A percentile compares a stretch with the other conserved stretches of the same genome.
These are phyloP conservation scores for Ajuga chamaepitys DNA, from an alignment of 257 asterid genomes.

Conservation along the genomic window DNA sequence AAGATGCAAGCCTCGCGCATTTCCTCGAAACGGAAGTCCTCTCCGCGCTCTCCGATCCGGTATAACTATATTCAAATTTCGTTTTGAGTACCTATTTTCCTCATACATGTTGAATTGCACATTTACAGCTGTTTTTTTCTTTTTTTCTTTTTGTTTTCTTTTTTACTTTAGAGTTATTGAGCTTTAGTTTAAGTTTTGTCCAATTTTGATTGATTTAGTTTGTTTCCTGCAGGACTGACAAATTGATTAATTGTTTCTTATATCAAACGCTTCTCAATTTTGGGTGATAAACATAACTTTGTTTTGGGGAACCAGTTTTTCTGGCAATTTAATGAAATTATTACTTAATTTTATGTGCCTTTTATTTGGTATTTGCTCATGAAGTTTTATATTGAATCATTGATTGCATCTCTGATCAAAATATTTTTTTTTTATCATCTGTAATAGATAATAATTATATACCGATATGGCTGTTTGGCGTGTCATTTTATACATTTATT, in stretches of 20 bases:
- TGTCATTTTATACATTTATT: background rate
- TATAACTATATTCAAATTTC: background rate
- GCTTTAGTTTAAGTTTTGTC: background rate
- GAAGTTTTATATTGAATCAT: too few species aligned
- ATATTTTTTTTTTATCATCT: background rate
- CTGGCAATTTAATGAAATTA: too few species aligned
- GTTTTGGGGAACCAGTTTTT: background rate
- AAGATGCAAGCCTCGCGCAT: constrained; percentile 65
- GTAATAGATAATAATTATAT: background rate
- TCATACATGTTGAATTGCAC: background rate
- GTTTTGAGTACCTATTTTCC: background rate
- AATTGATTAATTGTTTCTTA: background rate
- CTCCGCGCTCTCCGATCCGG: constrained; percentile 65
- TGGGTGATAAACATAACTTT: background rate
- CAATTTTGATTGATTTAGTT: background rate
- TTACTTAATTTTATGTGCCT: background rate
- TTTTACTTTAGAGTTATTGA: too few species aligned
- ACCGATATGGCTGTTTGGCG: too few species aligned
- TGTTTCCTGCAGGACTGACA: background rate
- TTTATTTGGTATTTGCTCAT: background rate
- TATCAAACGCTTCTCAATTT: background rate
- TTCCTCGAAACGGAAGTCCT: constrained; percentile 84
- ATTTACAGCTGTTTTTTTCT: background rate
- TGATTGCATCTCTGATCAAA: background rate
- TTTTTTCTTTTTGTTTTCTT: background rate